A percentile compares a stretch with the other conserved stretches of the same genome.
Evolutionary conservation across 331 rosid genomes (phyloP).

Genomic region (Dryas integrifolia): DNA sequence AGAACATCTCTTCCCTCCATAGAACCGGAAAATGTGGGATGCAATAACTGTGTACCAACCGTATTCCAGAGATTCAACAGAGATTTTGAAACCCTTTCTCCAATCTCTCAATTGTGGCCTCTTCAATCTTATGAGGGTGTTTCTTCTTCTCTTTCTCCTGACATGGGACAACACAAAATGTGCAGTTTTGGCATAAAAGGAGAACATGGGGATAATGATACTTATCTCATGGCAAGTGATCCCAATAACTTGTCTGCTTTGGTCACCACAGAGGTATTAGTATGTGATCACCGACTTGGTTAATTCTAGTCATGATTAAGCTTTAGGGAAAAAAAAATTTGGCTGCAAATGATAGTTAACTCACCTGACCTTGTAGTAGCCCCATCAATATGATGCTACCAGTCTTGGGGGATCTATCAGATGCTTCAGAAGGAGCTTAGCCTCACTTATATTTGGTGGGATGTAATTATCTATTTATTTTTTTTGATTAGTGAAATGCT

Average conservation of each 20-base stretch:
- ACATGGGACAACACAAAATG: constrained; percentile 9
- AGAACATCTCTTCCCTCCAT: constrained; percentile 15
- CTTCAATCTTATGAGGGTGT: constrained; percentile 25
- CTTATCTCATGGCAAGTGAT: constrained; percentile 10
- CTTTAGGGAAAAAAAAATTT: background rate
- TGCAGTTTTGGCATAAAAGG: constrained; percentile 9
- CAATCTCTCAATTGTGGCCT: constrained; percentile 18
- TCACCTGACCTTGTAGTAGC: background rate
- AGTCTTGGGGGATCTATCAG: too few species aligned
- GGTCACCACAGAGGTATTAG: constrained; percentile 23
- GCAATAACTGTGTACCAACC: constrained; percentile 1
- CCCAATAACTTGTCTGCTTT: constrained; percentile 12
- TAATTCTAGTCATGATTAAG: background rate
- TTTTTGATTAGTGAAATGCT: background rate
- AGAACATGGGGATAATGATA: constrained; percentile 14
- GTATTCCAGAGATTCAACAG: constrained; percentile 1
- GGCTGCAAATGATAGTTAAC: background rate
- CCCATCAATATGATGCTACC: too few species aligned
- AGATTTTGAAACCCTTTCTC: constrained; percentile 22
- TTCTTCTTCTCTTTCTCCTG: constrained; percentile 18
- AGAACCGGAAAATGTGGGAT: background rate
- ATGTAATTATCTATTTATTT: background rate
- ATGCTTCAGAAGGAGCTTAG: background rate
- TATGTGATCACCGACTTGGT: background rate
- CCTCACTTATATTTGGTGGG: background rate